phyloP scores from a whole-genome alignment of 345 rosid genomes.

The Pistacia atlantica region DNA sequence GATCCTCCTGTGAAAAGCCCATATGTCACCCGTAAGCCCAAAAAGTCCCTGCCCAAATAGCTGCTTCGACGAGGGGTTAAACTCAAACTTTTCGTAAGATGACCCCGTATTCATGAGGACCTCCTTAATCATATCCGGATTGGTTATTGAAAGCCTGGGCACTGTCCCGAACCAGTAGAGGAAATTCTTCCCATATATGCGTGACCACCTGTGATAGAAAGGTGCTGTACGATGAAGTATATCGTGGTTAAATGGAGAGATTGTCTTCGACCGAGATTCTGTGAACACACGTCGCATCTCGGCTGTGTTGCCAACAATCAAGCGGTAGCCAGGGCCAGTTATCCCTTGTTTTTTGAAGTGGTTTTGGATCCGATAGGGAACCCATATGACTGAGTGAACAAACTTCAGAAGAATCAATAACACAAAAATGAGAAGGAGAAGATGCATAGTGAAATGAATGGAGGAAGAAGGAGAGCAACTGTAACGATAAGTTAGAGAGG shows the following conservation, averaged over 20 bases:
- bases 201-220: conserved; percentile 62
- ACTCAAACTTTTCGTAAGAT: conserved; percentile 37
- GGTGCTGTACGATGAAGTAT: conserved; percentile 53
- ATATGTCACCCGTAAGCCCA: conserved; percentile 61
- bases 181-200: conserved; percentile 55
- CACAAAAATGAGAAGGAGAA: conserved; percentile 24
- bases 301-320: conserved; percentile 57
- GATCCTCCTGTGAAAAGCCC: conserved; percentile 73
- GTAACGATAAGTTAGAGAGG: not conserved
- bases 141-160: conserved; percentile 65
- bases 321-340: conserved; percentile 60
- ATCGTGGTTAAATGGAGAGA: conserved; percentile 34
- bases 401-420: conserved; percentile 35
- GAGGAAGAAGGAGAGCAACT: not conserved
- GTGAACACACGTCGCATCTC: conserved; percentile 47
- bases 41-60: conserved; percentile 75
- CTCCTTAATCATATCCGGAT: conserved; percentile 66
- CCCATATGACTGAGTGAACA: conserved; percentile 42
- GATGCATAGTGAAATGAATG: not conserved
- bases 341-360: conserved; percentile 58
- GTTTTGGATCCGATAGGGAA: conserved; percentile 55
- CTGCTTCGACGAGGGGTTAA: conserved; percentile 55
- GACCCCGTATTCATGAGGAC: conserved; percentile 44
- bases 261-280: conserved; percentile 51
- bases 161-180: conserved; percentile 77